Evolutionary conservation across 129 eudicot genomes (phyloP), one percentile per base, ranked within the genome.

Genomic region (Heracleum sosnowskyi): DNA sequence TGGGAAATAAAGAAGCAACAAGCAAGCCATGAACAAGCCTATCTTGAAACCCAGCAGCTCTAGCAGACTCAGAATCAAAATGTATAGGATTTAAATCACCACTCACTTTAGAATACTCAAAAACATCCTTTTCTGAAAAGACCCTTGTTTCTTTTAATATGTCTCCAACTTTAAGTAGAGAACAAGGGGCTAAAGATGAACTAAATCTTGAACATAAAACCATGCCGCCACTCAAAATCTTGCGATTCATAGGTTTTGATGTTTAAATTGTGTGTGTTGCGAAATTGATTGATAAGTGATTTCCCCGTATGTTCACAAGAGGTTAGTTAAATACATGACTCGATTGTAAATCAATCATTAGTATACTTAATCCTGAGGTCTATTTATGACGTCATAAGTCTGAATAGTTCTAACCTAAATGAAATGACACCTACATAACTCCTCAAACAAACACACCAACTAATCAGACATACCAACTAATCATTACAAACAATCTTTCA

Each of bases 11-110:
- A 68, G 99, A 83, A 39, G 97, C 91, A 41, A 92, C 97, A 31
- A 95, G 97, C 87, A 95, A 83, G 78, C 99, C 99, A 36, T 93
- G 99, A 76, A 92, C 97, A 5, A 91, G 62, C 35, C 51, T 62
- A 78, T 83, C 96, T 40, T 73, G 68, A 79, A 83, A 92, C 11
- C 97, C 97, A 34, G 94, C 96, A 74, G 82, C 71, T 66, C 29
- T 82, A 28, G 99, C 97, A 81, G 42, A 82, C 47, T 87, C 90
- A 28, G 85, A 45, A 81, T 92, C 95, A 40, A 89, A 91, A 86
- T 95, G 99, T 76, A 95, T 55, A 46, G 92, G 97, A 81, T 95
- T 95, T 44, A 72, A 82, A 47, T 95, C 99, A 62, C 69, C 77
- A 77, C 91, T 95, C 76, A 95, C 83, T 83, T 86, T 90, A 11